phyloP scores from a whole-genome alignment of 306 rosid genomes.

The Potentilla sterilis region DNA sequence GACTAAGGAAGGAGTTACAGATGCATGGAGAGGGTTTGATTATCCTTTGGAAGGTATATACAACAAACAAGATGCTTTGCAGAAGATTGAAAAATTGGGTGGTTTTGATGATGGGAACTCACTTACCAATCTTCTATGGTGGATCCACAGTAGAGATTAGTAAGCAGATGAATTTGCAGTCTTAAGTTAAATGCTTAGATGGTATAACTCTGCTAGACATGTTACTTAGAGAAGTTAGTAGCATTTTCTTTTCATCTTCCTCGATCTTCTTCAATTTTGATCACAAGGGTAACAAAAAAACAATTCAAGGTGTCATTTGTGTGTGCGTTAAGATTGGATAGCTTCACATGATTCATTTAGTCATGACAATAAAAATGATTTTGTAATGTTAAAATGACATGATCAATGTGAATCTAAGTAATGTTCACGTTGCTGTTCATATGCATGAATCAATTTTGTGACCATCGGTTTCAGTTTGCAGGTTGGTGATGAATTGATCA shows the following conservation, averaged over 20 bases:
- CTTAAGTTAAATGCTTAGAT: neutral
- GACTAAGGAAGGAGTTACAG: slow-evolving; percentile 51
- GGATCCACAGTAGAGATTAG: slow-evolving; percentile 61
- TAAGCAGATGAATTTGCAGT: neutral
- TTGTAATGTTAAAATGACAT: too few relatives aligned
- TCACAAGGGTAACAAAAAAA: neutral
- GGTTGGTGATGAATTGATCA: neutral
- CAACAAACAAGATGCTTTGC: slow-evolving; percentile 52
- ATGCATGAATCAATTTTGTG: neutral
- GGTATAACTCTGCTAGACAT: neutral
- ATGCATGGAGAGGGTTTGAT: slow-evolving; percentile 68
- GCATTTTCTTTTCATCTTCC: neutral
- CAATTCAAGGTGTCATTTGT: neutral
- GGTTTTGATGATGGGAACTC: slow-evolving; percentile 73
- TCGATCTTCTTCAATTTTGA: neutral
- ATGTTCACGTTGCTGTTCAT: too few relatives aligned
- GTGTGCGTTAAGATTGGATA: neutral
- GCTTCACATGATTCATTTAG: neutral
- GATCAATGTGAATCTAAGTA: too few relatives aligned
- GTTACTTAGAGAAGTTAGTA: neutral
- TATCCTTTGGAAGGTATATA: slow-evolving; percentile 54
- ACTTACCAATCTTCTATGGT: slow-evolving; percentile 71
- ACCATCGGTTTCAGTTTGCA: neutral
- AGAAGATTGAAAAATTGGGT: slow-evolving; percentile 41
- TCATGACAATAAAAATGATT: neutral